These are phyloP conservation scores for Paecilomyces sp. DNA, from an alignment of 2,329 filamentous ascomycete species.

Conservation along the genomic window DNA sequence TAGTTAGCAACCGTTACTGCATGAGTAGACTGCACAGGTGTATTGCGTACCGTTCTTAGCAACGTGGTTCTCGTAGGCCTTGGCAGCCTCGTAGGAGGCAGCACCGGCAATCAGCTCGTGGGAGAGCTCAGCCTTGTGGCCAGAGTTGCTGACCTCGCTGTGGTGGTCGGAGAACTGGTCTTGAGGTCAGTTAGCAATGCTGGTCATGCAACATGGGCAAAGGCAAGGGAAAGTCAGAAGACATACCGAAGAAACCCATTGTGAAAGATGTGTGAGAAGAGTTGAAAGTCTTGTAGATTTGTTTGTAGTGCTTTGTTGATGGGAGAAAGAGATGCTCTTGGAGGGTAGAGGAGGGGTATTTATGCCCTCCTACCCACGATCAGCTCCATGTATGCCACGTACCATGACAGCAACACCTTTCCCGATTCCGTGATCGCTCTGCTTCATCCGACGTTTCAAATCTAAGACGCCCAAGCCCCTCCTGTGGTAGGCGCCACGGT, in stretches of 20 bases:
- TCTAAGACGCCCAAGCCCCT: no score
- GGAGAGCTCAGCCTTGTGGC: slow-evolving; percentile 56
- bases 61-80: slow-evolving; percentile 69
- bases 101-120: slow-evolving; percentile 72
- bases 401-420: neutral
- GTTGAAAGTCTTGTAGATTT: slow-evolving; percentile 3
- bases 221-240: slow-evolving; percentile 30
- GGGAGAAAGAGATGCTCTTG: neutral
- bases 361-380: neutral
- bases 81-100: slow-evolving; percentile 72
- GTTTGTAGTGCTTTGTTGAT: neutral
- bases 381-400: neutral
- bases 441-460: neutral
- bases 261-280: slow-evolving; percentile 3
- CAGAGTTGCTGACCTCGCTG: slow-evolving; percentile 17
- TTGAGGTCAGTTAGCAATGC: slow-evolving; percentile 1
- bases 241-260: slow-evolving; percentile 19
- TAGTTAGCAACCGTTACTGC: neutral
- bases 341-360: neutral
- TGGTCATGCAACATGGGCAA: slow-evolving; percentile 21
- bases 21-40: neutral
- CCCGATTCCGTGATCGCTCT: neutral
- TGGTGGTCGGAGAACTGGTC: slow-evolving; percentile 8
- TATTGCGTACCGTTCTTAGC: slow-evolving; percentile 53
- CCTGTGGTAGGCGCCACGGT: neutral